phyloP scores from a whole-genome alignment of 176 grass and related monocot genomes.

The Pontederia paniculata region DNA sequence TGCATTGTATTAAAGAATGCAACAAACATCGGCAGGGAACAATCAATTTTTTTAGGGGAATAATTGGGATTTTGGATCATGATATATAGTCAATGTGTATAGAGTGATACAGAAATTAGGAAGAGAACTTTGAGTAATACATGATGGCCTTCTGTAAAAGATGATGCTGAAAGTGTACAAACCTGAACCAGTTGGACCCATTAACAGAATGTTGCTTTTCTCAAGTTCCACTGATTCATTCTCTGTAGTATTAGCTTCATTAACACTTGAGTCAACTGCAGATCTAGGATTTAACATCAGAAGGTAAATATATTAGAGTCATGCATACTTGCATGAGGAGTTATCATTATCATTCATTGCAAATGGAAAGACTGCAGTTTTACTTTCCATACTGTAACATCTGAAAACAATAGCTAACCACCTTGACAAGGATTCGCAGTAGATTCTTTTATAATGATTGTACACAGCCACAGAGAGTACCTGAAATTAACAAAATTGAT shows the following conservation, averaged over 20 bases:
- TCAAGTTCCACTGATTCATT: conserved; percentile 49
- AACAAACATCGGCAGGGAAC: no score
- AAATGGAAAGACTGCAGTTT: no score
- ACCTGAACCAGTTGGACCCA: conserved; percentile 66
- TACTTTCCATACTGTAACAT: background rate
- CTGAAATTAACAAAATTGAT: conserved; percentile 15
- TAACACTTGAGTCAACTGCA: conserved; percentile 21
- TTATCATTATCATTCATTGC: background rate
- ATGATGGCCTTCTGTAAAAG: no score
- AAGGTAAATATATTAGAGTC: background rate
- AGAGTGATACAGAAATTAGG: no score
- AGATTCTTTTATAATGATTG: conserved; percentile 61
- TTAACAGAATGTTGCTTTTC: conserved; percentile 71
- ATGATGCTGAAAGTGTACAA: conserved; percentile 6
- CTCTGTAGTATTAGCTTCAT: conserved; percentile 18
- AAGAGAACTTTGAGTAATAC: no score
- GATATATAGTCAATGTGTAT: no score
- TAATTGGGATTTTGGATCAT: no score
- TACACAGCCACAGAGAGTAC: conserved; percentile 64
- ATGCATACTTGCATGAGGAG: no score
- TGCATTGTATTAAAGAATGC: no score
- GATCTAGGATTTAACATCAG: conserved; percentile 28
- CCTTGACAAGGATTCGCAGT: conserved; percentile 29
- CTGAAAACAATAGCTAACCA: conserved; percentile 12
- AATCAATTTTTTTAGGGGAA: no score